Evolutionary conservation across 805 yeast genomes (phyloP), one percentile per base, ranked within the genome.

Genomic region (Ogataea haglerorum): DNA sequence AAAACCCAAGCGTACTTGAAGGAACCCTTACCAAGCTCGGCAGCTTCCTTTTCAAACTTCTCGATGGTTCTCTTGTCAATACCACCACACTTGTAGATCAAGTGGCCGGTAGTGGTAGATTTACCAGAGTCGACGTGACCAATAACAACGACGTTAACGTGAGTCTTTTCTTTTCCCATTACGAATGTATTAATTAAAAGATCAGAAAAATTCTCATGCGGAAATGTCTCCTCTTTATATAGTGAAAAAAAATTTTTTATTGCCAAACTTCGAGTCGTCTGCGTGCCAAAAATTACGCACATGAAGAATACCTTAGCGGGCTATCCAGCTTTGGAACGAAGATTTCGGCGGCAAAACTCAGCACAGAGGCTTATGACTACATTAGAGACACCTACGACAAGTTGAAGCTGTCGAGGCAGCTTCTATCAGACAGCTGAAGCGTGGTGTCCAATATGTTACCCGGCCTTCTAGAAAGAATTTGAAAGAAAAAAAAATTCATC

Each of bases 121-220:
- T 86, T 85, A 78, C 91, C 91, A 66, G 97, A 90, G 78, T 91
- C 98, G 97, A 93, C 98, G 95, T 91, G 98, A 77, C 98, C 99
- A 75, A 91, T 91, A 72, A 93, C 98, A 75, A 93, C 99, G 78
- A 91, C 95, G 96, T 91, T 91, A 80, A 91, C 86, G 86, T 91
- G 98, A 76, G 79, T 67, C 85, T 91, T 90, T 68, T 82, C 96
- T 76, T 88, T 88, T 82, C 96, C 96, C 51, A 53, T 54, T 47
- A 40, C 50, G 37, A 45, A 41, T 30, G 34, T 53, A 55, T 65
- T 40, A 41, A 33, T 28, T 38, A 38, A 34, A 46, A 37, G 44
- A 36, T 28, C 36, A 46, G 42, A 40, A 42, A 38, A 27, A 25
- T 26, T 36, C 23, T 16, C 31, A 26, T 25, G 47, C 31, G 50